Percentiles rank a stretch among this genome's conserved stretches.
Evolutionary conservation across 129 eudicot species (phyloP).

Genomic region (Silybum marianum): DNA sequence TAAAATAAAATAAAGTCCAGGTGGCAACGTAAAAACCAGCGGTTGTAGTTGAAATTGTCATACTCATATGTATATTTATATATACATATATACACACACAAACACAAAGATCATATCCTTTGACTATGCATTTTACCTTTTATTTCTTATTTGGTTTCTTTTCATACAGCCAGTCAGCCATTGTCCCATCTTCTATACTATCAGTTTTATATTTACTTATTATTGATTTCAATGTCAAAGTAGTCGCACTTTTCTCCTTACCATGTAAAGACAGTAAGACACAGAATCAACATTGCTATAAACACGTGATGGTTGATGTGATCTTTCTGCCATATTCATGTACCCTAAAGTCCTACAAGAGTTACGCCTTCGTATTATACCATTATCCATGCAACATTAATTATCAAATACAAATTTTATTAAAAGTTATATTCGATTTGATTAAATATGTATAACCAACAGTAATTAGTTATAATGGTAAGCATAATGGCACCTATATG

Average conservation of each 20-base stretch:
- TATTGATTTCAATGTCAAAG: not conserved
- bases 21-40: not conserved
- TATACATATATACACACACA: not conserved
- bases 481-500: not conserved
- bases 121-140: not conserved
- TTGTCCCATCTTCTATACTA: not conserved
- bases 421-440: not conserved
- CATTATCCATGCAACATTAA: not conserved
- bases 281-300: not conserved
- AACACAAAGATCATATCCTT: not conserved
- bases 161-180: not conserved
- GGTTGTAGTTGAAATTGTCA: not conserved
- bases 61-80: too few species aligned
- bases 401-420: not conserved
- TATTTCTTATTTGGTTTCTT: constrained; percentile 3
- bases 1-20: constrained; percentile 3
- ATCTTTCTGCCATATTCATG: not conserved
- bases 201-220: not conserved
- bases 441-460: not conserved
- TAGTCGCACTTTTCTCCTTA: not conserved
- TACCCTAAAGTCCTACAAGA: not conserved
- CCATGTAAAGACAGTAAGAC: not conserved
- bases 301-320: not conserved
- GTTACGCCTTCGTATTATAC: not conserved
- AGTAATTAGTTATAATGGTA: not conserved